Conservation (phyloP, 176 grass and related monocot genomes). For the Panicum miliaceum region DNA sequence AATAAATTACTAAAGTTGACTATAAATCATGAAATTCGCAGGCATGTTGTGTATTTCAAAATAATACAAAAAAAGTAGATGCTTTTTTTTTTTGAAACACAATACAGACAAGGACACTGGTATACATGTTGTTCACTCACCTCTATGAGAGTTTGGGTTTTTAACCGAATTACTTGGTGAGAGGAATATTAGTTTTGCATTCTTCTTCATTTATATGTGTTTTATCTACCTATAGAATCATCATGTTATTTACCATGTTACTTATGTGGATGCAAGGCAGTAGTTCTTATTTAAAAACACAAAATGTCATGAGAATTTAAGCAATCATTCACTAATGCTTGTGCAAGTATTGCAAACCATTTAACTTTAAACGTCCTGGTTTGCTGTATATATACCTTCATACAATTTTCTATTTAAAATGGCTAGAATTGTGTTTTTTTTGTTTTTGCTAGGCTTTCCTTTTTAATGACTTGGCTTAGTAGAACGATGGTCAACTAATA, state of each 20-base stretch:
- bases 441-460: neutral
- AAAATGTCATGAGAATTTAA: neutral
- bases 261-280: neutral
- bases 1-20: neutral
- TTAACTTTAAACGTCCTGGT: neutral
- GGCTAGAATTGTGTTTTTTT: neutral
- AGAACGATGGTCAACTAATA: slow-evolving; percentile 35
- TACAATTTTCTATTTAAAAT: neutral
- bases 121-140: neutral
- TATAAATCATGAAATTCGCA: neutral
- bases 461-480: neutral
- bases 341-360: neutral
- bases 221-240: neutral
- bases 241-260: neutral
- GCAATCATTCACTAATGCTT: neutral
- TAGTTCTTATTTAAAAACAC: neutral
- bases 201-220: neutral
- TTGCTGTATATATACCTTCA: neutral
- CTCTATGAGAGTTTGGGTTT: neutral
- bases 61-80: neutral
- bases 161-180: neutral
- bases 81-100: neutral
- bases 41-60: neutral
- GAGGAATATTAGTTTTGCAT: neutral
- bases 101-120: neutral